Percentiles rank a stretch among this genome's conserved stretches.
These are phyloP conservation scores for Populus trichocarpa DNA, from an alignment of 441 rosid species.

Conservation along the genomic window DNA sequence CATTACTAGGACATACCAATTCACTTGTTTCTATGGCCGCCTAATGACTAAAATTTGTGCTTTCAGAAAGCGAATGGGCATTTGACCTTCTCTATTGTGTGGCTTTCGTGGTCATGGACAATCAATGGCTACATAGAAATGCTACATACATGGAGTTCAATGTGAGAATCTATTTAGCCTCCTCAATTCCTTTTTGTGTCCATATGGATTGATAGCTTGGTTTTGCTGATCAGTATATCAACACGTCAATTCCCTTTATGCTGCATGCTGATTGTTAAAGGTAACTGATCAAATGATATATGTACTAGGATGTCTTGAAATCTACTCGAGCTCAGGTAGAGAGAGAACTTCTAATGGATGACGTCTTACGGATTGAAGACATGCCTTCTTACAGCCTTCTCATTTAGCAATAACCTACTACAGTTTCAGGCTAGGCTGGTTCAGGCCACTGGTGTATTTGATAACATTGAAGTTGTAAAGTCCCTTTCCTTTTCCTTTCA, in stretches of 20 bases:
- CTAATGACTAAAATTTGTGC: not conserved
- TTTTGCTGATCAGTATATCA: not conserved
- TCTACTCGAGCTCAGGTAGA: constrained; percentile 74
- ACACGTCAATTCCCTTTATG: not conserved
- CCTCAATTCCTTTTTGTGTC: not conserved
- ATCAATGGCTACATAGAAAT: constrained; percentile 86
- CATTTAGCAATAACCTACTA: constrained; percentile 24
- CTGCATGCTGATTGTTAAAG: too few relatives aligned
- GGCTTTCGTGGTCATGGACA: constrained; percentile 86
- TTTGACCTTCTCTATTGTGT: constrained; percentile 91
- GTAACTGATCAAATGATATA: constrained; percentile 2
- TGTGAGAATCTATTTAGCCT: constrained; percentile 35
- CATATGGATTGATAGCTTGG: not conserved
- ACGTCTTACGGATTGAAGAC: constrained; percentile 72
- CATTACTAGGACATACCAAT: not conserved
- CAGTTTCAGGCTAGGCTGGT: not conserved
- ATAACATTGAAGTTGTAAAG: constrained; percentile 12
- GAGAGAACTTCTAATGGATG: constrained; percentile 84
- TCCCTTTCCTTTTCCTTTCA: not conserved
- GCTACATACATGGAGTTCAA: constrained; percentile 98
- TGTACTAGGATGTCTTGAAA: constrained; percentile 64
- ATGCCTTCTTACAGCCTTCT: constrained; percentile 91
- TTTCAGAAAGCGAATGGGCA: constrained; percentile 80
- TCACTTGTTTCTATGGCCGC: constrained; percentile 4
- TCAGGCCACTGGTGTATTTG: constrained; percentile 4